Evolutionary conservation across 352 stramenopile species (phyloP), one percentile per base, ranked within the genome.

Genomic region (Phytophthora pluvialis): DNA sequence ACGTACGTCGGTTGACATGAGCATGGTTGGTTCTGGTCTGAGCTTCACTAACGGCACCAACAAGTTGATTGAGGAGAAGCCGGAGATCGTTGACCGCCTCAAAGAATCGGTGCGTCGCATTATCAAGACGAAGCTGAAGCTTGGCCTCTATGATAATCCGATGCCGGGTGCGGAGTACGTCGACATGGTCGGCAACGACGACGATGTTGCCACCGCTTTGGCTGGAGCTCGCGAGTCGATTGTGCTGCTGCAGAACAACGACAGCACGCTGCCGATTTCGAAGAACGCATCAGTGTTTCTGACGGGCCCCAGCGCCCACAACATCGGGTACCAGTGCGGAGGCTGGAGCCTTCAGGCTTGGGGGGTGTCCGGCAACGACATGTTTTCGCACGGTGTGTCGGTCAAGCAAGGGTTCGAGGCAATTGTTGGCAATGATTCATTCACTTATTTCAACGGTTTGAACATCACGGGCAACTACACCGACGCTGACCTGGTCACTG

Each of bases 311-410:
- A 53, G 29, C 25, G 64, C 71, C 0, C 68, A 91, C 57, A 73
- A 88, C 42, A 80, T 89, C n/a, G 82, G 78, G 0, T 72, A 82
- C 32, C 57, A 86, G 4, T 89, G 78, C 21, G 82, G 82, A 39
- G 82, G 82, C 2, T 96, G 88, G 88, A 83, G 77, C 1, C 64
- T 92, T 35, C 70, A 86, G 51, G 94, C 78, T 74, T 85, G 91
- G 64, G 87, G 81, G 6, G 71, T 78, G 21, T 55, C 44, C 5
- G 55, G 45, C 6, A 63, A 63, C n/a, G 43, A 55, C 25, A 54
- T 55, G 44, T 63, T 63, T 28, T 55, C 55, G 26, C 55, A 64
- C 28, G 55, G 45, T 50, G 55, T 49, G 8, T 64, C 55, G 11
- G 45, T 64, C 11, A 64, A 56, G n/a, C 44, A 64, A 36, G 45